Base-by-base conservation (phyloP, 495 filamentous ascomycete species). In the Delitschia confertaspora region DNA sequence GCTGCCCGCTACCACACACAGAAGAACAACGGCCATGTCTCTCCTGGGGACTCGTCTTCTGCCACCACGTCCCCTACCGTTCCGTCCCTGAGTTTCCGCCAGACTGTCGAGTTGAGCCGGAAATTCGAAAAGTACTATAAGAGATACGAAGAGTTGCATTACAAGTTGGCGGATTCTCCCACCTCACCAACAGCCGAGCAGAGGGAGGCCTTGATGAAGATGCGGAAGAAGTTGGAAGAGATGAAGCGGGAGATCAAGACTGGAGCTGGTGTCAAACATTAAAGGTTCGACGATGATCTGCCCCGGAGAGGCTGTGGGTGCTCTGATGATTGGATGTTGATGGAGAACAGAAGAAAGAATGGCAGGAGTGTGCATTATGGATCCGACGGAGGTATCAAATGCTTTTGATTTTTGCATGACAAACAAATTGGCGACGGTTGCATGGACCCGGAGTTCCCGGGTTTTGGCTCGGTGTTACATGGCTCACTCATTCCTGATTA, bases 211-310 rank as follows among this genome's bases (percentile, higher is more conserved):
- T 24, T 59, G 11, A 29, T 53, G 49, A 44, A 31, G 30, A 59
- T 59, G 56, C 56, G 57, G 24, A 47, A 46, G 42, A 51, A 57
- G 31, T 27, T 59, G 17, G 49, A 50, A 27, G 56, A 53, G 33
- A 59, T 59, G 56, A 59, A 59, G 49, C 33, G 45, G 34, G 56
- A 59, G 45, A 59, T 59, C 29, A 47, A 49, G 40, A 53, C 47
- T 20, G 55, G 55, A 25, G 43, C 53, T 21, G 39, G 51, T 7
- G 38, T 33, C 19, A 19, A 35, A 10, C 41, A 23, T 4, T 46
- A 34, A 45, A 14, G 8, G 19, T n/a, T n/a, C n/a, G n/a, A n/a
- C n/a, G n/a, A n/a, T n/a, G n/a, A n/a, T n/a, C n/a, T n/a, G n/a
- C n/a, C n/a, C n/a, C n/a, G n/a, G n/a, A n/a, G n/a, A n/a, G n/a